Evolutionary conservation across 2,329 filamentous ascomycete species (phyloP), one percentile per base, ranked within the genome.

Genomic region (Juglanconis juglandina): DNA sequence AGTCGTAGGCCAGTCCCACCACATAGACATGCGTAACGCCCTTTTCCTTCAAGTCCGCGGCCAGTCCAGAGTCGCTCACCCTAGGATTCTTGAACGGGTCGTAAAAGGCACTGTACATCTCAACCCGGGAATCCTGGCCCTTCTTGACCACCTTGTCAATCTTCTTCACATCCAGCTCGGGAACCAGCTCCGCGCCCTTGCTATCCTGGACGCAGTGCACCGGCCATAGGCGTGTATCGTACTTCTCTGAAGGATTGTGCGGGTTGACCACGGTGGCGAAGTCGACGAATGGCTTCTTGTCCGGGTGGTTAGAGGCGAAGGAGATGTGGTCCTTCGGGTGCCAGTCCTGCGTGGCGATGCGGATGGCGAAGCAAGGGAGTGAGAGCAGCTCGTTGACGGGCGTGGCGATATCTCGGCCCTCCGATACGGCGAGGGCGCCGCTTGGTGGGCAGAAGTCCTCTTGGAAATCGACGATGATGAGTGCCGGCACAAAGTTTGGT

Each of bases 81-180:
- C 76, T 76, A 1, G 87, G 86, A 5, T 80, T 80, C 44, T 75
- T 75, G 68, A 97, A 94, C 0, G 91, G 90, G 70, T 93, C 90
- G 63, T 88, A 88, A 68, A 99, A 98, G 0, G 89, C 92, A 63
- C 89, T 94, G 76, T 97, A 98, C 90, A 97, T 96, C 75, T 99
- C 95, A 2, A 96, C 84, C 49, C 83, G 78, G 49, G 79, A 72
- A 70, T 92, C 82, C 70, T 80, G 83, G 10, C 95, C 95, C 77
- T 99, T 99, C 66, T 90, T 83, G 13, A 97, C 76, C 34, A 92
- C 77, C 41, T 75, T 67, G 66, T 94, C 82, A n/a, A 96, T 66
- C 14, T 78, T 80, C 7, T 70, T 68, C 49, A 80, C 71, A 57
- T 91, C 78, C 1, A 98, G 80, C 70, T 92, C 92, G 0, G 87